Evolutionary conservation across 2,329 filamentous ascomycete genomes (phyloP), one percentile per base, ranked within the genome.

Genomic region (Penicillium sp.): DNA sequence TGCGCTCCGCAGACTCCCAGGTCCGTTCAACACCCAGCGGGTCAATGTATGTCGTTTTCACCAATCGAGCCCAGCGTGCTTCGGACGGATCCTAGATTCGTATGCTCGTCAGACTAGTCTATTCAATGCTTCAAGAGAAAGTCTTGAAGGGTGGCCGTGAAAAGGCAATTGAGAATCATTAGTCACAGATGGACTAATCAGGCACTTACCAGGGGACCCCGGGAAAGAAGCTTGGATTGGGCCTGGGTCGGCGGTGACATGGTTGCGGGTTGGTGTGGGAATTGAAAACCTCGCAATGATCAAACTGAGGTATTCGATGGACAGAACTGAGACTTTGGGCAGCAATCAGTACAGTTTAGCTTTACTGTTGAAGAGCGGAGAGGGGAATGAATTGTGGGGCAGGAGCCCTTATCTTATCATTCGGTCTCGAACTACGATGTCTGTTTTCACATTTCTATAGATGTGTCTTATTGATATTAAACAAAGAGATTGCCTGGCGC

Each of bases 1-100:
- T 61, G 41, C 68, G 55, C 45, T 70, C 67, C 3, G 64, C 65
- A 5, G 64, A 65, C 45, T 71, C 68, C 68, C 68, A 71, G 11
- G 60, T 63, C 35, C 68, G 55, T 39, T 64, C 47, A 6, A 65
- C 57, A 4, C 68, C 68, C 15, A 64, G 46, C 0, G 68, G 68
- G 43, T 70, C 68, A 20, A 48, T 50, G 44, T 70, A 71, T 3
- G 58, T 67, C 8, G 60, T 63, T 42, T 67, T 69, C 18, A 68
- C 56, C 36, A 69, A 47, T 42, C 59, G 55, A 29, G 63, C 57
- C 68, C 68, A 71, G 52, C 54, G 60, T 25, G 67, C 65, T 36
- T 69, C 64, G 11, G 51, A 45, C 22, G 60, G 52, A 31, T 62
- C 56, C 65, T 68, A 22, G n/a, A 34, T 33, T 30, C 27, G 25